phyloP scores from a whole-genome alignment of 257 asterid species.

The Scutellaria barbata region DNA sequence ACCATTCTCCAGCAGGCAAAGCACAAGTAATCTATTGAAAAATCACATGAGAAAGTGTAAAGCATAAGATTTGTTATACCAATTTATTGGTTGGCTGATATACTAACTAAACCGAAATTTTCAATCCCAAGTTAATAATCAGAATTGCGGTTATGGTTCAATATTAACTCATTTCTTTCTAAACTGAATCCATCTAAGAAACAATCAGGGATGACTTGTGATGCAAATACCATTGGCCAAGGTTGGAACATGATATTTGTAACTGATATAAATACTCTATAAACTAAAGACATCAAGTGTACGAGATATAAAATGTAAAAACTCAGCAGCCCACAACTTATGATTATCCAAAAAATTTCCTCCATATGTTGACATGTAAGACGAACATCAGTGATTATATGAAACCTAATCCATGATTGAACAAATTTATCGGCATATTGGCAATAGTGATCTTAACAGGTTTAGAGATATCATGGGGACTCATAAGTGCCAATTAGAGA shows the following conservation, averaged over 20 bases:
- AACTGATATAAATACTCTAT: background rate
- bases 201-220: background rate
- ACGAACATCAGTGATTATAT: background rate
- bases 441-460: slow-evolving; percentile 4
- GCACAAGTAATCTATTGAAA: slow-evolving; percentile 68
- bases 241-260: slow-evolving; percentile 17
- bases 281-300: slow-evolving; percentile 14
- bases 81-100: background rate
- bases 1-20: slow-evolving; percentile 79
- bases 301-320: background rate
- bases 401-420: background rate
- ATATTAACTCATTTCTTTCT: slow-evolving; percentile 25
- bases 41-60: slow-evolving; percentile 25
- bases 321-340: slow-evolving; percentile 13
- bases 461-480: background rate
- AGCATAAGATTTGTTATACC: slow-evolving; percentile 5
- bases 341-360: background rate
- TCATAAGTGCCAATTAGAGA: slow-evolving; percentile 23
- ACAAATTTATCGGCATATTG: slow-evolving; percentile 2
- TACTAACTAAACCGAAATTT: slow-evolving; percentile 16
- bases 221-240: background rate
- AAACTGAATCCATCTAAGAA: slow-evolving; percentile 20
- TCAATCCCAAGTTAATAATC: slow-evolving; percentile 5
- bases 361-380: slow-evolving; percentile 3
- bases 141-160: slow-evolving; percentile 14